These are phyloP conservation scores for Trifolium repens DNA, from an alignment of 306 rosid genomes.

Conservation along the genomic window DNA sequence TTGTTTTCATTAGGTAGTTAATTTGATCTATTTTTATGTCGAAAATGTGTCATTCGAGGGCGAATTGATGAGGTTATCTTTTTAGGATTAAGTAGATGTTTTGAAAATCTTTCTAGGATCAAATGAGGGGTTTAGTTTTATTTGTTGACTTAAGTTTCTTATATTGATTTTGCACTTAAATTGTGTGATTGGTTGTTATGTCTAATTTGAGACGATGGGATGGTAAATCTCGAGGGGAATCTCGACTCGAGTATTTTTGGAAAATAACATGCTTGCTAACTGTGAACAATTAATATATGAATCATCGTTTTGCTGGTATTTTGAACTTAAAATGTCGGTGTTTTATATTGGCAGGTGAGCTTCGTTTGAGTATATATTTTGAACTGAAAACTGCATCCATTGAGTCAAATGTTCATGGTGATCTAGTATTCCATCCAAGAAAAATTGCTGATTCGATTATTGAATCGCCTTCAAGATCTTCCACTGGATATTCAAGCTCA, in stretches of 20 bases:
- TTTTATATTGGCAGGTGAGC: constrained; percentile 63
- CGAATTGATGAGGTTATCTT: background rate
- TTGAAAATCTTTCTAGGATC: background rate
- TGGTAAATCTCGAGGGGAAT: constrained; percentile 16
- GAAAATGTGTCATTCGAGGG: background rate
- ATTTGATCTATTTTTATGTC: background rate
- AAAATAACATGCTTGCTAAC: constrained; percentile 20
- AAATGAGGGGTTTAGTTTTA: background rate
- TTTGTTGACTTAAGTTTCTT: constrained; percentile 9
- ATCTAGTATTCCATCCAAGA: constrained; percentile 41
- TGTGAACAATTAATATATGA: constrained; percentile 9
- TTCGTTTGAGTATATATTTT: constrained; percentile 73
- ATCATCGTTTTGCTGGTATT: constrained; percentile 16
- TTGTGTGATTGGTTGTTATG: constrained; percentile 26
- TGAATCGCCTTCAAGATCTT: constrained; percentile 51
- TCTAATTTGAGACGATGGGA: constrained; percentile 10
- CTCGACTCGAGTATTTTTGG: constrained; percentile 1
- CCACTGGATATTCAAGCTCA: constrained; percentile 39
- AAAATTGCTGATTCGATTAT: constrained; percentile 14
- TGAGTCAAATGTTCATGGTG: constrained; percentile 48
- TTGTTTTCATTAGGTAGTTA: background rate
- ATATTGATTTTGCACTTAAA: constrained; percentile 24
- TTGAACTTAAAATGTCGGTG: constrained; percentile 24
- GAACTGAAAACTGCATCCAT: constrained; percentile 48
- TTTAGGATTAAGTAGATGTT: constrained; percentile 7